These are phyloP conservation scores for Lentinula edodes DNA, from an alignment of 768 basidiomycete species.

Conservation along the genomic window DNA sequence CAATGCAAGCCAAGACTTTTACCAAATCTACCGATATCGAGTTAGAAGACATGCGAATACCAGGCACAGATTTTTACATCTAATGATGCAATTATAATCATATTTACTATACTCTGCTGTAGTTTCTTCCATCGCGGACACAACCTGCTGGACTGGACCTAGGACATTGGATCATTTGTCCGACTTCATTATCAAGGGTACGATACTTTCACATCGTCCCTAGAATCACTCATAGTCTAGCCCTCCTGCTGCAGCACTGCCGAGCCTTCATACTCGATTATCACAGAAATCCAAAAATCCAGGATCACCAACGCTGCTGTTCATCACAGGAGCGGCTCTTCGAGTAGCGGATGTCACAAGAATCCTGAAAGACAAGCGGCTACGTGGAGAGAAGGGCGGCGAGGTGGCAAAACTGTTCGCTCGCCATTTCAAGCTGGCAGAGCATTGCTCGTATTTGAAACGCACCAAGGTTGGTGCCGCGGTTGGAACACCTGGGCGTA, in stretches of 20 bases:
- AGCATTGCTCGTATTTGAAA: constrained; percentile 79
- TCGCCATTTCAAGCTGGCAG: constrained; percentile 86
- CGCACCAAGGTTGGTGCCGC: constrained; percentile 85
- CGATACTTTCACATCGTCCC: background rate
- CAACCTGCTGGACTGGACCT: constrained; percentile 63
- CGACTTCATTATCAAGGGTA: constrained; percentile 75
- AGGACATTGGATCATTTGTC: constrained; percentile 67
- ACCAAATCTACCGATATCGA: constrained; percentile 71
- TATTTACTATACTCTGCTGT: background rate
- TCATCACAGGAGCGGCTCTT: constrained; percentile 83
- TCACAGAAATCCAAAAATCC: constrained; percentile 68
- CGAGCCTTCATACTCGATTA: constrained; percentile 62
- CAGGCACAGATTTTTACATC: constrained; percentile 45
- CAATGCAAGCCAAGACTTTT: constrained; percentile 66
- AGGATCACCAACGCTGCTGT: constrained; percentile 85
- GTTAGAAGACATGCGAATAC: constrained; percentile 72
- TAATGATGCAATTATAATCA: background rate
- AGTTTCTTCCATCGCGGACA: constrained; percentile 74
- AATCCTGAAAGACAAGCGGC: constrained; percentile 58
- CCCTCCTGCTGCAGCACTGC: constrained; percentile 44
- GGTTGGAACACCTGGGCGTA: constrained; percentile 86
- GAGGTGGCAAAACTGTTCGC: constrained; percentile 96
- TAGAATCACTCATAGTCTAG: background rate
- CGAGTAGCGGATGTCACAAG: constrained; percentile 87
- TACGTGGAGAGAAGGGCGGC: constrained; percentile 78